Conservation (phyloP, 495 filamentous ascomycete genomes). For the Tuber brumale region DNA sequence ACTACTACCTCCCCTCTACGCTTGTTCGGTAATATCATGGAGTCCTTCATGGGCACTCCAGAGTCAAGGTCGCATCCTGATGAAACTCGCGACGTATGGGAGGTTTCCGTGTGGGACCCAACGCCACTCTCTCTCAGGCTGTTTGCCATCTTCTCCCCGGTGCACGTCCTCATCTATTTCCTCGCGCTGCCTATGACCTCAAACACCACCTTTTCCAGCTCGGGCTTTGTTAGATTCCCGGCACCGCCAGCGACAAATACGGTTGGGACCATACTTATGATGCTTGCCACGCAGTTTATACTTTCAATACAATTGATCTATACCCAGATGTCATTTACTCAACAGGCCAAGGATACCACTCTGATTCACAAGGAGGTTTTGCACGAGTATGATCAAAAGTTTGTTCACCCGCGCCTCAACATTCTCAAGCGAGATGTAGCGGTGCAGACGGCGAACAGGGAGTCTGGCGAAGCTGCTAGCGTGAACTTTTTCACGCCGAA, state of each 20-base stretch:
- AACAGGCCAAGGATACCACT: conserved; percentile 75
- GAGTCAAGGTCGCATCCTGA: conserved; percentile 76
- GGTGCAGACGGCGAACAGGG: conserved; percentile 36
- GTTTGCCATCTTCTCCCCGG: conserved; percentile 88
- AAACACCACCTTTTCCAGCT: conserved; percentile 57
- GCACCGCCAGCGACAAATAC: conserved; percentile 60
- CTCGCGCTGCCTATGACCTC: conserved; percentile 73
- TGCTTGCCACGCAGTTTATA: conserved; percentile 61
- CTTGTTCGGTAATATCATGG: conserved; percentile 62
- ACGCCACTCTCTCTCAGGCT: conserved; percentile 71
- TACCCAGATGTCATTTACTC: conserved; percentile 63
- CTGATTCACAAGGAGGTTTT: conserved; percentile 86
- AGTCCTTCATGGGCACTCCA: conserved; percentile 51
- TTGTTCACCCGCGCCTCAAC: conserved; percentile 81
- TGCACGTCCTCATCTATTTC: conserved; percentile 80
- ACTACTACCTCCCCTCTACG: conserved; percentile 69
- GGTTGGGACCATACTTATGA: conserved; percentile 75
- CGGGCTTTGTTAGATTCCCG: conserved; percentile 63
- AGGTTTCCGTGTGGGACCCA: conserved; percentile 89
- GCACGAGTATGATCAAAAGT: conserved; percentile 94
- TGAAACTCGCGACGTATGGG: conserved; percentile 84
- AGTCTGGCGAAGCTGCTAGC: conserved; percentile 46
- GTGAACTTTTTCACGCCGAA: conserved; percentile 72
- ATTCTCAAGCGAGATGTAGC: conserved; percentile 70
- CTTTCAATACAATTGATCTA: conserved; percentile 71